Evolutionary conservation across 176 grass and related monocot genomes (phyloP).

Genomic region (Avena atlantica): DNA sequence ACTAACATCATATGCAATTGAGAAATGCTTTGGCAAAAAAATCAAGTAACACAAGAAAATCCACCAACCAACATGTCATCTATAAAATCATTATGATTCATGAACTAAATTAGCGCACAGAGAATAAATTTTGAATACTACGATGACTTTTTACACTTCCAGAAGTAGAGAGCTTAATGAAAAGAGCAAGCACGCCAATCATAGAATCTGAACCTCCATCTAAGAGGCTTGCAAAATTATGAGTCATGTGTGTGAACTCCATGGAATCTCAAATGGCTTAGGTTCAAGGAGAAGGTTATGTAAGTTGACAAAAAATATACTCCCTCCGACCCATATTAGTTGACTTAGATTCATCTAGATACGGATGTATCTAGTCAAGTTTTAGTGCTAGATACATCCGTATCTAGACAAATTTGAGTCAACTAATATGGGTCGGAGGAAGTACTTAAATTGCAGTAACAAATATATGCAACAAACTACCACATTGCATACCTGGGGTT

Average conservation of each 20-base stretch:
- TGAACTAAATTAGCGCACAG: constrained; percentile 36
- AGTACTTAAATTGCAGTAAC: constrained; percentile 14
- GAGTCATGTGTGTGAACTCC: constrained; percentile 26
- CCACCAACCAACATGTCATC: not conserved
- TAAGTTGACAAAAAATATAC: constrained; percentile 22
- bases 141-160: not conserved
- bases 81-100: constrained; percentile 23
- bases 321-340: too few relatives aligned
- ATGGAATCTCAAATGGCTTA: constrained; percentile 40
- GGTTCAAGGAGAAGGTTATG: constrained; percentile 2
- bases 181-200: constrained; percentile 17
- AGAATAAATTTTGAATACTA: constrained; percentile 2
- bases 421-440: too few relatives aligned
- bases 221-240: constrained; percentile 8
- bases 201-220: constrained; percentile 14
- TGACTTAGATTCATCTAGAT: too few relatives aligned
- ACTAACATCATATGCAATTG: constrained; percentile 51
- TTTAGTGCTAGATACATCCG: too few relatives aligned
- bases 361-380: too few relatives aligned
- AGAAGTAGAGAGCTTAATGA: constrained; percentile 18
- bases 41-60: not conserved
- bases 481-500: constrained; percentile 60
- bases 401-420: too few relatives aligned
- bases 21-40: not conserved
- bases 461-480: constrained; percentile 31